These are phyloP conservation scores for Pythium aquatile DNA, from an alignment of 352 stramenopile species.

Conservation along the genomic window DNA sequence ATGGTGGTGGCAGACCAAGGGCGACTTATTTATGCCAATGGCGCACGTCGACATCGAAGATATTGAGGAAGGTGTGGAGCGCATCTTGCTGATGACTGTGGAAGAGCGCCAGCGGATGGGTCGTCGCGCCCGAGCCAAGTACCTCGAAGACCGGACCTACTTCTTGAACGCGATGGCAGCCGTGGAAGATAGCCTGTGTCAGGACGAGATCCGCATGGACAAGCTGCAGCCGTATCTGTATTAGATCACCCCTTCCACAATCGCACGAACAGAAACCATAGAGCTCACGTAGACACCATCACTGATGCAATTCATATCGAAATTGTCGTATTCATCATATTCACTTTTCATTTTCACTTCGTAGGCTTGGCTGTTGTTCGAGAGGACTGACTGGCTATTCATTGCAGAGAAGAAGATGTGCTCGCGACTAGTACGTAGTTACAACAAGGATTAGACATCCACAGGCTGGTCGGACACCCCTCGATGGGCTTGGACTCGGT, in stretches of 20 bases:
- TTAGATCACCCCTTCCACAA: slow-evolving; percentile 24
- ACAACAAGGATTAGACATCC: not conserved
- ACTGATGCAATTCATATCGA: slow-evolving; percentile 4
- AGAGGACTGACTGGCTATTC: not conserved
- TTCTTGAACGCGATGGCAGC: slow-evolving; percentile 81
- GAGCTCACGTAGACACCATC: slow-evolving; percentile 1
- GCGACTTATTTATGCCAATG: slow-evolving; percentile 82
- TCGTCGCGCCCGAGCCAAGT: slow-evolving; percentile 59
- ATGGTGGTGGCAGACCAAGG: slow-evolving; percentile 84
- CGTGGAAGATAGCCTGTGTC: slow-evolving; percentile 73
- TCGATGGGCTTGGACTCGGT: not conserved
- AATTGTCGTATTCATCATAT: slow-evolving; percentile 6
- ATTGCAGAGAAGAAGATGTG: not conserved
- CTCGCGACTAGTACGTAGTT: not conserved
- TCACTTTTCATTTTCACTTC: slow-evolving; percentile 14
- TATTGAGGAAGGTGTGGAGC: slow-evolving; percentile 66
- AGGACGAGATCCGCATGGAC: slow-evolving; percentile 77
- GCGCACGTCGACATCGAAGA: slow-evolving; percentile 56
- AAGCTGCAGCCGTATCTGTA: slow-evolving; percentile 78
- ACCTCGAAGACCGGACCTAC: slow-evolving; percentile 75
- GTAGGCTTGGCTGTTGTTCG: not conserved
- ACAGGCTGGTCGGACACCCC: not conserved
- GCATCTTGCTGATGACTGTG: slow-evolving; percentile 67
- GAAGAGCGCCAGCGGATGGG: slow-evolving; percentile 77
- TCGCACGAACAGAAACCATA: not conserved